Percentiles rank a stretch among this genome's conserved stretches.
phyloP scores from a whole-genome alignment of 148 eudicot species.

The Fagopyrum tataricum region DNA sequence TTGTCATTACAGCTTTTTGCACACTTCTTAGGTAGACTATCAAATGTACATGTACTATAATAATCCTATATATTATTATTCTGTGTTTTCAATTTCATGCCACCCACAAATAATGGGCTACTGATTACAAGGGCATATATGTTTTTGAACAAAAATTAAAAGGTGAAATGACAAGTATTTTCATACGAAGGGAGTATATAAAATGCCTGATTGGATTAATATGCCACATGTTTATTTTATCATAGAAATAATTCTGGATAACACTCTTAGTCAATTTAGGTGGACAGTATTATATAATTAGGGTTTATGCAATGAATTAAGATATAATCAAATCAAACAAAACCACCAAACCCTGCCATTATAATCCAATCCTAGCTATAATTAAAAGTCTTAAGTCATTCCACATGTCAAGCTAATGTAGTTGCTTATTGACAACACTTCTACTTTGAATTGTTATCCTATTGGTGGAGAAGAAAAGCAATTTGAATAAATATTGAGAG shows the following conservation, averaged over 20 bases:
- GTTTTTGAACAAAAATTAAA: too few species aligned
- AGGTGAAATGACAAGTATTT: too few species aligned
- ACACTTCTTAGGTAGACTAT: too few species aligned
- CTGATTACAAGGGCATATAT: too few species aligned
- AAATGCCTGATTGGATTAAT: background rate
- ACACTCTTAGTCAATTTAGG: constrained; percentile 3
- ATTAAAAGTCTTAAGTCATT: background rate
- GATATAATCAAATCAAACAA: background rate
- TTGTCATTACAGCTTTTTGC: too few species aligned
- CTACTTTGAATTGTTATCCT: constrained; percentile 7
- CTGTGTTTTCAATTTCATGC: too few species aligned
- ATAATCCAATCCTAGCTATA: constrained; percentile 3
- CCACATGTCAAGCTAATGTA: constrained; percentile 12
- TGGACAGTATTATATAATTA: background rate
- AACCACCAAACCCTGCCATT: constrained; percentile 2
- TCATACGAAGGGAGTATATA: background rate
- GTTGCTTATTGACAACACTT: constrained; percentile 3
- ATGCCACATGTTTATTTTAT: background rate
- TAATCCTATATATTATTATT: too few species aligned
- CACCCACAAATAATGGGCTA: too few species aligned
- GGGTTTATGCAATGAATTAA: background rate
- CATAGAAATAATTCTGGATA: background rate
- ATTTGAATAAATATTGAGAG: background rate
- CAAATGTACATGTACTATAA: too few species aligned
- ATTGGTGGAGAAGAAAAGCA: background rate